phyloP scores from a whole-genome alignment of 371 early-diverging fungal species.

The Parasitella parasitica region DNA sequence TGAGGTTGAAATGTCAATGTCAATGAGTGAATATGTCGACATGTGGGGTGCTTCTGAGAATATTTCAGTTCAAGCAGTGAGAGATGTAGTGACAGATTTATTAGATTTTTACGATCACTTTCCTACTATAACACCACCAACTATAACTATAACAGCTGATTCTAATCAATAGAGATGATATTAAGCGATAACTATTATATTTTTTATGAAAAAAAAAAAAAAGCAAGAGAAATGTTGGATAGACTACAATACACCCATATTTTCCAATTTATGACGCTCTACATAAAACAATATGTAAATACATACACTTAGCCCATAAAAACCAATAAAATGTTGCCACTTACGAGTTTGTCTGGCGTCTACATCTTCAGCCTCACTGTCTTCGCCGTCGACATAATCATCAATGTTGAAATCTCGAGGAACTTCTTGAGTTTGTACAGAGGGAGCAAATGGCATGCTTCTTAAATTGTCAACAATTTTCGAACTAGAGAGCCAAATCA shows the following conservation, averaged over 20 bases:
- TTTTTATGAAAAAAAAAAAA: neutral
- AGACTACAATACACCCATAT: conserved; percentile 32
- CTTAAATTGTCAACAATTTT: conserved; percentile 91
- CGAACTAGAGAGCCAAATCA: conserved; percentile 34
- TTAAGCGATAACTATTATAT: neutral
- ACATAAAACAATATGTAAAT: conserved; percentile 3
- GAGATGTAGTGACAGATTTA: conserved; percentile 41
- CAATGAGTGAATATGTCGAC: conserved; percentile 53
- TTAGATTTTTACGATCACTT: conserved; percentile 28
- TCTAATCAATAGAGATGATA: neutral
- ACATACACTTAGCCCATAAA: neutral
- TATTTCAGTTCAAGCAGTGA: conserved; percentile 49
- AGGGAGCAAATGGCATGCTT: conserved; percentile 87
- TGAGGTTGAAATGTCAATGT: conserved; percentile 32
- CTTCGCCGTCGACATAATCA: conserved; percentile 48
- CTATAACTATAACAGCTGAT: neutral
- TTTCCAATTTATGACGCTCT: conserved; percentile 38
- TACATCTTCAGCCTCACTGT: conserved; percentile 48
- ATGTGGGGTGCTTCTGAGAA: conserved; percentile 50
- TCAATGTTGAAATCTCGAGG: conserved; percentile 50
- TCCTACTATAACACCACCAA: neutral
- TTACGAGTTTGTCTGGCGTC: conserved; percentile 47
- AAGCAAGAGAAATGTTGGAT: neutral
- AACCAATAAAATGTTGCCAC: neutral
- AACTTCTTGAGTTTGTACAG: conserved; percentile 87